These are phyloP conservation scores for Neurospora sp. DNA, from an alignment of 495 filamentous ascomycete genomes.

Conservation along the genomic window DNA sequence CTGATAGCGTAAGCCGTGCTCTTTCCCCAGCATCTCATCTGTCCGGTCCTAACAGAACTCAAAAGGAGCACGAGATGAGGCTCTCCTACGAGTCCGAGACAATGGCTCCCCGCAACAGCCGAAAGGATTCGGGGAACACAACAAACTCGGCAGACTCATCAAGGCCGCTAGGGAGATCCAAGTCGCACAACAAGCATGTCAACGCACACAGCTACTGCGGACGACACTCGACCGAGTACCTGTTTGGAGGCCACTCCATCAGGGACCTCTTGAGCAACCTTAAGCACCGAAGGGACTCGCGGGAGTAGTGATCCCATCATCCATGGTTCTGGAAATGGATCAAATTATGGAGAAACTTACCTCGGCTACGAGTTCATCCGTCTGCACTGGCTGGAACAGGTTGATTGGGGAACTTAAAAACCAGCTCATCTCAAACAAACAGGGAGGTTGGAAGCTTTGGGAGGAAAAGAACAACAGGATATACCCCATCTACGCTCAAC, in stretches of 20 bases:
- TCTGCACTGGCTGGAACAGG: constrained; percentile 15
- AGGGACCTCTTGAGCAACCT: constrained; percentile 18
- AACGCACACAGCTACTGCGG: constrained; percentile 29
- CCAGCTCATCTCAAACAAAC: not conserved
- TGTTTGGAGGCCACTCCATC: constrained; percentile 19
- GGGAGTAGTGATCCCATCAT: not conserved
- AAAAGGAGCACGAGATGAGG: not conserved
- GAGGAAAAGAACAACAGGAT: not conserved
- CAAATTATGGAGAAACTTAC: not conserved
- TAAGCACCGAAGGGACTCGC: constrained; percentile 2
- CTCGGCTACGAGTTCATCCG: not conserved
- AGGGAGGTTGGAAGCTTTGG: not conserved
- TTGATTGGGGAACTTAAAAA: not conserved
- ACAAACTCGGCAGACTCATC: not conserved
- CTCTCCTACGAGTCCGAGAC: constrained; percentile 7
- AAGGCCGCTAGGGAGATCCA: not conserved
- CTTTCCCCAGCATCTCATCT: not conserved
- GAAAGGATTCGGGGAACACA: constrained; percentile 6
- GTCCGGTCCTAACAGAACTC: not conserved
- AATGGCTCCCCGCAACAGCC: not conserved
- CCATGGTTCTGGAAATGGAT: not conserved
- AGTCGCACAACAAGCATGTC: constrained; percentile 7
- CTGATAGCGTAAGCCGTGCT: not conserved
- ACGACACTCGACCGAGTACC: constrained; percentile 22
- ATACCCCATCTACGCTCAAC: not conserved